These are phyloP conservation scores for Phalaenopsis hybrid DNA, from an alignment of 116 monocot species.

Conservation along the genomic window DNA sequence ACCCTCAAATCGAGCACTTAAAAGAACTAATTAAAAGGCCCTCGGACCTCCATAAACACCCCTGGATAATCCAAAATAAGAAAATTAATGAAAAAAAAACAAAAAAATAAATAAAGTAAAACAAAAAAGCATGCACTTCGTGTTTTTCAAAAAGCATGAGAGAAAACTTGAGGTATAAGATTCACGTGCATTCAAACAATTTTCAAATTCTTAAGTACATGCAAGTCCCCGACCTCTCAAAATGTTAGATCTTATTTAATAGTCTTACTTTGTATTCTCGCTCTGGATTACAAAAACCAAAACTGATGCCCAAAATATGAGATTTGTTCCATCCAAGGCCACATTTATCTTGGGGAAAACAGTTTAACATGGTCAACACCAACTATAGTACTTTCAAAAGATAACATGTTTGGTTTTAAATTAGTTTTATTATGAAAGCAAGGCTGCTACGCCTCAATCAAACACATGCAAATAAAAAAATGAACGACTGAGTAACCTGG, in stretches of 20 bases:
- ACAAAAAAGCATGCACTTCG: background rate
- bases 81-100: background rate
- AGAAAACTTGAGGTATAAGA: background rate
- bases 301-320: background rate
- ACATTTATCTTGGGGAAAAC: background rate
- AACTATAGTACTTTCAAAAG: too few species aligned
- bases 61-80: background rate
- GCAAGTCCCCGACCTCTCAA: background rate
- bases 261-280: background rate
- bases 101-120: background rate
- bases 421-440: background rate
- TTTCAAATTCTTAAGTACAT: background rate
- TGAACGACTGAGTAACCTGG: slow-evolving; percentile 40
- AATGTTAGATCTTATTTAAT: background rate
- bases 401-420: too few species aligned
- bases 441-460: background rate
- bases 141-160: background rate
- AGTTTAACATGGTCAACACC: background rate
- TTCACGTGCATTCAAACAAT: background rate
- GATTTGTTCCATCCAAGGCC: slow-evolving; percentile 1
- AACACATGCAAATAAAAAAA: background rate
- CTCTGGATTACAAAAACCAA: background rate
- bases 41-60: background rate
- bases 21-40: background rate
- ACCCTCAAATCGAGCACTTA: background rate